These are phyloP conservation scores for Carex myosuroides DNA, from an alignment of 176 grass and related monocot genomes.

Conservation along the genomic window DNA sequence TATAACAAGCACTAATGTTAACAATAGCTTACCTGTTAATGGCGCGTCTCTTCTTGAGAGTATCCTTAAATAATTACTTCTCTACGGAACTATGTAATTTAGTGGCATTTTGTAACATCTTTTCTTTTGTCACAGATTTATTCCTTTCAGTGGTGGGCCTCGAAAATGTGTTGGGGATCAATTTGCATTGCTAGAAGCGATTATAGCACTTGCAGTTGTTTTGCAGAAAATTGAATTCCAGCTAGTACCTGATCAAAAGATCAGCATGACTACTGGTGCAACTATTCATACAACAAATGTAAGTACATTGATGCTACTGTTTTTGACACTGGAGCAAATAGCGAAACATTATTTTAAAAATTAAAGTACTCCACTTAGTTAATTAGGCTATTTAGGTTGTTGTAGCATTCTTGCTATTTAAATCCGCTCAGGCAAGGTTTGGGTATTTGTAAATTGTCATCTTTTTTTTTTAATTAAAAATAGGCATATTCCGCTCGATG, in stretches of 20 bases:
- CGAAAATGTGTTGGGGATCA: slow-evolving; percentile 99
- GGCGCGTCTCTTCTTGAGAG: not conserved
- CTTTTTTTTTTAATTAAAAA: not conserved
- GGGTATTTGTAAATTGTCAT: not conserved
- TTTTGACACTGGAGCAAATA: slow-evolving; percentile 1
- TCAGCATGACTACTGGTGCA: slow-evolving; percentile 94
- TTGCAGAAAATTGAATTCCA: slow-evolving; percentile 67
- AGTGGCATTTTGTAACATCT: not conserved
- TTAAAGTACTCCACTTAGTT: not conserved
- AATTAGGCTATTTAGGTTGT: slow-evolving; percentile 2
- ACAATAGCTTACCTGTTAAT: not conserved
- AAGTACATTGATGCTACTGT: slow-evolving; percentile 16
- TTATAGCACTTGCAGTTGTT: slow-evolving; percentile 77
- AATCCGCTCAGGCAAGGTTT: not conserved
- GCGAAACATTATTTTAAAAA: not conserved
- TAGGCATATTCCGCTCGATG: not conserved
- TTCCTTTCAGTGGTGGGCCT: slow-evolving; percentile 95
- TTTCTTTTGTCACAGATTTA: slow-evolving; percentile 44
- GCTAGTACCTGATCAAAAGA: slow-evolving; percentile 86
- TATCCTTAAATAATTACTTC: not conserved
- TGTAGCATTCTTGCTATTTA: not conserved
- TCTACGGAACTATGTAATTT: not conserved
- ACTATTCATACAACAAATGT: slow-evolving; percentile 97
- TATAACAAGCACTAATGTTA: not conserved
- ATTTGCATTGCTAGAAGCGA: slow-evolving; percentile 91